Percentiles rank a stretch among this genome's conserved stretches.
Evolutionary conservation across 169 alveolate species (phyloP).

Genomic region (Plasmodium sp.): DNA sequence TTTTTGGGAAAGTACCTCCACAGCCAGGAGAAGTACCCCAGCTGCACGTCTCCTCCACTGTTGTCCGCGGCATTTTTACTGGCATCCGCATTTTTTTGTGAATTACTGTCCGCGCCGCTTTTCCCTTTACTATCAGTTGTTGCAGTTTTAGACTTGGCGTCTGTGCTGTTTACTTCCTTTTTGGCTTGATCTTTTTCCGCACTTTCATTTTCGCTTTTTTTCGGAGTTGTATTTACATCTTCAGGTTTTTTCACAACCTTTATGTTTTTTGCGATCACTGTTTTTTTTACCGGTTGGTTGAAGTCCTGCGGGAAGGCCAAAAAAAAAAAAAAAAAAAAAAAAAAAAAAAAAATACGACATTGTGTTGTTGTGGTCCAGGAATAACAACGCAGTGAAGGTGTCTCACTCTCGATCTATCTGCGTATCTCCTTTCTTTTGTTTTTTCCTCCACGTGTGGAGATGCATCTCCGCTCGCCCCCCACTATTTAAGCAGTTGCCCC

Average conservation of each 20-base stretch:
- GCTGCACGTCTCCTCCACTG: neutral
- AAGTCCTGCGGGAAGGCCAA: slow-evolving; percentile 2
- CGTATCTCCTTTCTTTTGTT: neutral
- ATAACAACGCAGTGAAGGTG: neutral
- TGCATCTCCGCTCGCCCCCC: neutral
- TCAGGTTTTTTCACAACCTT: slow-evolving; percentile 46
- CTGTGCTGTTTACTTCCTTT: neutral
- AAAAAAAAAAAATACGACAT: neutral
- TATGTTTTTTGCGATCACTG: slow-evolving; percentile 34
- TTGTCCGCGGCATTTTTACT: neutral
- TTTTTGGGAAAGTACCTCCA: slow-evolving; percentile 60
- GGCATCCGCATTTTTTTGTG: slow-evolving; percentile 20
- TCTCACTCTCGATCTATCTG: neutral
- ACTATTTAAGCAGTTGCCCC: neutral
- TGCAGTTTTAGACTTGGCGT: neutral
- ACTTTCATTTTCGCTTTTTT: neutral
- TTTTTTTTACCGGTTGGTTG: slow-evolving; percentile 58
- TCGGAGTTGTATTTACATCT: neutral
- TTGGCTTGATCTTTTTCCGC: slow-evolving; percentile 5
- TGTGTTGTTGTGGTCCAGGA: neutral
- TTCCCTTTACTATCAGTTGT: slow-evolving; percentile 1
- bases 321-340: neutral
- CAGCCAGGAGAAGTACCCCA: slow-evolving; percentile 44
- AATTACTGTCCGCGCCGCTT: neutral
- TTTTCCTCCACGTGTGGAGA: neutral